phyloP scores from a whole-genome alignment of 352 stramenopile species.

The Blastocystis hominis region DNA sequence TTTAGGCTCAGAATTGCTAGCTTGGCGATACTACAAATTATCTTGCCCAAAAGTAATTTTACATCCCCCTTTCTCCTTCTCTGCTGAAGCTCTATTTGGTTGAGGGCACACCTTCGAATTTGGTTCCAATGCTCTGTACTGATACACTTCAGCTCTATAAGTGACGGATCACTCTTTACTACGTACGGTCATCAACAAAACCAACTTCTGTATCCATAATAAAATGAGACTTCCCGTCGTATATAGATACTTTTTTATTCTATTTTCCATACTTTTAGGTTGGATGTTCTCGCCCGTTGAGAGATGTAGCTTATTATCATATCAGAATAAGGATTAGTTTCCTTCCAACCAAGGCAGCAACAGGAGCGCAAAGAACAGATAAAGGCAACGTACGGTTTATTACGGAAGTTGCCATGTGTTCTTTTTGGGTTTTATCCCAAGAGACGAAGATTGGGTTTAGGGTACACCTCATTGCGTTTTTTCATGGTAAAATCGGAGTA shows the following conservation, averaged over 20 bases:
- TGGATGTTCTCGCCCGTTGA: not conserved
- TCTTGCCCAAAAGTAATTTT: not conserved
- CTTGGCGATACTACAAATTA: not conserved
- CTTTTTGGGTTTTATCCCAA: constrained; percentile 39
- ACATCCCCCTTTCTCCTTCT: not conserved
- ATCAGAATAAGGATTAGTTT: not conserved
- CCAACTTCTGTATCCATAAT: constrained; percentile 13
- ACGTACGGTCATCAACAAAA: not conserved
- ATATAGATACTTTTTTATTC: not conserved
- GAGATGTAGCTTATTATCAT: not conserved
- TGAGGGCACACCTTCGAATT: not conserved
- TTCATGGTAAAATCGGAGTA: constrained; percentile 58
- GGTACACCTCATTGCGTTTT: constrained; percentile 22
- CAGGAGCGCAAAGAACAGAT: not conserved
- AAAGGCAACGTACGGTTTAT: constrained; percentile 35
- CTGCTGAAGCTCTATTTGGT: not conserved
- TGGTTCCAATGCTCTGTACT: not conserved
- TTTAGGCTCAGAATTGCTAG: not conserved
- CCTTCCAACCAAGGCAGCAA: not conserved
- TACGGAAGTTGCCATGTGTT: constrained; percentile 38
- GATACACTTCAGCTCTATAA: not conserved
- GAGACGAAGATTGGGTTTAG: not conserved
- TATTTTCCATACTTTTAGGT: not conserved
- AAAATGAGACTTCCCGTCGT: not conserved
- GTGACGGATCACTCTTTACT: not conserved